Base-by-base conservation (phyloP, 495 filamentous ascomycete species). In the Eremomyces bilateralis region DNA sequence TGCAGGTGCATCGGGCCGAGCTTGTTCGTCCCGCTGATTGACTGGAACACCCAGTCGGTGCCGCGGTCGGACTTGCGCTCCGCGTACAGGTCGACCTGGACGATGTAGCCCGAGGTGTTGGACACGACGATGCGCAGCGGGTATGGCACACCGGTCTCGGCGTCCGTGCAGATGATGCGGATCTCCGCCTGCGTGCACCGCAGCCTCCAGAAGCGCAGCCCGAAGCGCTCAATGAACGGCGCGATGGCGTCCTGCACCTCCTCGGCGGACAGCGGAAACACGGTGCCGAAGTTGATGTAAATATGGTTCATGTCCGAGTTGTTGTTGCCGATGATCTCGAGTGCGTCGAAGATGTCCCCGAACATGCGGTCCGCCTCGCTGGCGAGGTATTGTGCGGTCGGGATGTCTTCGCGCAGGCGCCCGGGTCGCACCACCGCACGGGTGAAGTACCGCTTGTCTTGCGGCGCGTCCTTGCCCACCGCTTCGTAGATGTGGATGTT, bases 281-380 rank as follows among this genome's bases (percentile, higher is more conserved):
- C 79, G 8, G 76, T 76, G 0, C 78, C 80, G 63, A 97, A 97
- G 67, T 97, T 94, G 63, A 97, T 82, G 67, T 95, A 97, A 68
- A 97, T 92, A 62, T 97, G 90, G 63, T 97, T 97, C 47, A 97
- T 65, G 64, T 97, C 88, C 31, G 88, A 93, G 64, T 92, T 85
- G 67, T 91, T 95, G 67, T 90, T 92, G 38, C 90, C 90, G 47
- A 94, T 84, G 46, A 97, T 90, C 67, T 97, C 88, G 36, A 97
- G 59, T 13, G 88, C 90, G 55, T 95, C 88, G 31, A 97, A 65
- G 52, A 97, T 95, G 50, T 97, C 88, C 57, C 80, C 94, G 67
- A 95, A 83, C 37, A 97, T 63, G 20, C 88, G 72, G 50, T 97
- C 85, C 37, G 90, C 78, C 59, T 97, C 88, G 4, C 85, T 94